Evolutionary conservation across 2,329 filamentous ascomycete species (phyloP), one percentile per base, ranked within the genome.

Genomic region (Microcyclosporella mali): DNA sequence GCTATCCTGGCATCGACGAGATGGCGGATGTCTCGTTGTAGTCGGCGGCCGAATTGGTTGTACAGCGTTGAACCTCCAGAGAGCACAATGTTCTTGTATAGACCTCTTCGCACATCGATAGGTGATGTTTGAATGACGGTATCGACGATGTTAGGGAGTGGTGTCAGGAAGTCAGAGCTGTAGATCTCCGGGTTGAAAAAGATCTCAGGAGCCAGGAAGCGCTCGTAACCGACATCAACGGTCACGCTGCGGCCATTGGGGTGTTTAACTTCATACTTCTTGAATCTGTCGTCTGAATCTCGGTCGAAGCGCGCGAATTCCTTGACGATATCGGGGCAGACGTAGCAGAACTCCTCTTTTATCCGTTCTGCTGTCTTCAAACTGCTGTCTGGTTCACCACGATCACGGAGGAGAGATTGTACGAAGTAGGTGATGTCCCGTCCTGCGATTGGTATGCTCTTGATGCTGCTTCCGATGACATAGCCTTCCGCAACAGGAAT

Each of bases 111-210:
- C 34, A 98, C 94, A 63, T 98, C 92, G 58, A 98, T 98, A 32
- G 92, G 92, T 27, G 90, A 95, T 43, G 88, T 90, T 69, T 98
- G 92, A 58, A 98, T 98, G 51, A 97, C 92, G 43, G 84, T 85
- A 63, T 98, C 92, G 49, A 98, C 94, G 38, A 98, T 92, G 38
- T 79, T 85, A 17, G 92, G 92, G 7, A 98, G 78, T 11, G 92
- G 92, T 10, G 92, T 98, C 53, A 98, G 73, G 74, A 98, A 98
- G 65, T 98, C 92, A 55, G 90, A 97, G 49, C 88, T 95, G 77
- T 97, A 97, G 61, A 98, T 98, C 71, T 98, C 92, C 21, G 92
- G 92, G 70, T 98, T 98, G 80, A 98, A 98, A 71, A 98, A 98
- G 63, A 98, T 98, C 68, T 98, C 92, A 17, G 94, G 94, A 2